Evolutionary conservation across 257 asterid genomes (phyloP).

Genomic region (Mitragyna speciosa): DNA sequence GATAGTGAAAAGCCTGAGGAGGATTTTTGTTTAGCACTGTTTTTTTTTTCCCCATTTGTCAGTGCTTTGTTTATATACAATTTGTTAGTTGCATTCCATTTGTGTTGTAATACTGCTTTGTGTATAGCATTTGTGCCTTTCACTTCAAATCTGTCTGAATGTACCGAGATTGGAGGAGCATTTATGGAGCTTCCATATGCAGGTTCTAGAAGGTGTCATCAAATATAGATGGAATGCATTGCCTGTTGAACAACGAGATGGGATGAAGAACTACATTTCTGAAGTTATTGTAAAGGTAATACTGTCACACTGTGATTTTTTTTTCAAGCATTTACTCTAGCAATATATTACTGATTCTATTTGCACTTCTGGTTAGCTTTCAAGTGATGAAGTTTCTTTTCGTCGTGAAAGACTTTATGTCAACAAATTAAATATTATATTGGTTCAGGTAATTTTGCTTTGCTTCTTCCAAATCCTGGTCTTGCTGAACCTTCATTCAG

Average conservation of each 20-base stretch:
- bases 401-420: conserved; percentile 91
- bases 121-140: not conserved
- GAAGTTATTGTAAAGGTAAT: conserved; percentile 94
- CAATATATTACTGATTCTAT: not conserved
- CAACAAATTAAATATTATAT: conserved; percentile 73
- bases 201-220: conserved; percentile 98
- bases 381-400: conserved; percentile 89
- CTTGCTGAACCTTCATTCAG: not conserved
- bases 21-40: not conserved
- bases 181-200: conserved; percentile 30
- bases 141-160: not conserved
- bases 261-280: conserved; percentile 98
- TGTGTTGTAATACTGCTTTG: not conserved
- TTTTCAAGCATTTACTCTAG: not conserved
- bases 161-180: conserved; percentile 14
- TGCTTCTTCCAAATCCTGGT: not conserved
- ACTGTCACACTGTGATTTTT: not conserved
- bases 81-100: not conserved
- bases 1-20: not conserved
- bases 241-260: conserved; percentile 95
- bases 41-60: not conserved
- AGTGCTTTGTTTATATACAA: not conserved
- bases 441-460: conserved; percentile 77
- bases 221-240: conserved; percentile 98
- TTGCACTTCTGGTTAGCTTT: conserved; percentile 51